Conservation (phyloP, 495 filamentous ascomycete genomes). For the Aspergillus nidulans region DNA sequence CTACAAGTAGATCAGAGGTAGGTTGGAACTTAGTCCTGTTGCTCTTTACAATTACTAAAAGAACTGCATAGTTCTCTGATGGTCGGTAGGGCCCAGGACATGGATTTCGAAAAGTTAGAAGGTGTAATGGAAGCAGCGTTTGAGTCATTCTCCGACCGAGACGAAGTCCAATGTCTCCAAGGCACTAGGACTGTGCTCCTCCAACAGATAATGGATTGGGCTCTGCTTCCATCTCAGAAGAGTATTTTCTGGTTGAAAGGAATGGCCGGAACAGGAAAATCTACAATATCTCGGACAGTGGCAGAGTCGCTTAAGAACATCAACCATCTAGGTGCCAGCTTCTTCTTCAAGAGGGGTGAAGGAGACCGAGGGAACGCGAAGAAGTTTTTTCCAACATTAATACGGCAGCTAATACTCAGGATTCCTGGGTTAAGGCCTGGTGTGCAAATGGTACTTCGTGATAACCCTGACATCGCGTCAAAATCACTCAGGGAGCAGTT, state of each 20-base stretch:
- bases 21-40: constrained; percentile 9
- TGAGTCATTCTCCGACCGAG: background rate
- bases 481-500: constrained; percentile 45
- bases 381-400: background rate
- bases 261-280: background rate
- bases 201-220: background rate
- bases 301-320: background rate
- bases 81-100: background rate
- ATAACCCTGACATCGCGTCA: constrained; percentile 28
- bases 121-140: background rate
- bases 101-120: background rate
- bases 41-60: background rate
- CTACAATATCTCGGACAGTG: background rate
- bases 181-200: background rate
- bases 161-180: background rate
- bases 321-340: background rate
- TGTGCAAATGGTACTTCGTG: constrained; percentile 18
- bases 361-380: background rate
- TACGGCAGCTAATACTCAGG: background rate
- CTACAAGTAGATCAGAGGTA: constrained; percentile 30
- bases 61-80: background rate
- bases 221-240: background rate
- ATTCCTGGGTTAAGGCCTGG: background rate
- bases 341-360: background rate
- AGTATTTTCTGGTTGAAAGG: background rate